Conservation (phyloP, 345 rosid species). For the Cardamine resedifolia region DNA sequence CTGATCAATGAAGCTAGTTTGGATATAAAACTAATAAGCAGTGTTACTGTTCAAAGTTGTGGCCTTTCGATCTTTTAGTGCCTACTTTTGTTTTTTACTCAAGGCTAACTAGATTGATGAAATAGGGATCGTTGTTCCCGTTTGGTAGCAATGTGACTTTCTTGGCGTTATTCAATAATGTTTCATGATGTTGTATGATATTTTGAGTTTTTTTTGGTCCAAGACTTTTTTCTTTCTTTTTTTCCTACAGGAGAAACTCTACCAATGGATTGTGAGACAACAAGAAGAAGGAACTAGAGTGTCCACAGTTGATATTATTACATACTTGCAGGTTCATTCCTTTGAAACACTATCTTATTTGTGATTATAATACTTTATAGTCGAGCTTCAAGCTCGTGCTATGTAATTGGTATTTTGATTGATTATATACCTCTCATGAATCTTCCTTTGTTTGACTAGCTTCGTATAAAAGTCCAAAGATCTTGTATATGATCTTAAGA, state of each 20-base stretch:
- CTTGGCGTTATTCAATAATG: background rate
- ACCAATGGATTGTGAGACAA: conserved; percentile 77
- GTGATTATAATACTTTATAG: background rate
- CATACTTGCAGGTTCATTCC: conserved; percentile 67
- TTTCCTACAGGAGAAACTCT: conserved; percentile 62
- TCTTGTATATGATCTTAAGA: conserved; percentile 3
- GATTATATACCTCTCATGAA: background rate
- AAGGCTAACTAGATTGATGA: conserved; percentile 7
- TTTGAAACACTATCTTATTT: background rate
- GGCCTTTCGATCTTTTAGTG: conserved; percentile 6
- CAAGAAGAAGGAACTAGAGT: conserved; percentile 70
- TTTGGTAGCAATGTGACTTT: background rate
- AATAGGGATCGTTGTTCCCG: background rate
- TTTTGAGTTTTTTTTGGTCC: background rate
- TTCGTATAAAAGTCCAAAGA: background rate
- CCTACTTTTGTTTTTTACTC: background rate
- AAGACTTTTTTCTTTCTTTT: background rate
- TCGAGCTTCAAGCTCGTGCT: background rate
- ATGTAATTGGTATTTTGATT: background rate
- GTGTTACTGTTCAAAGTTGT: conserved; percentile 7
- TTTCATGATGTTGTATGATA: background rate
- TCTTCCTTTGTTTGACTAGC: background rate
- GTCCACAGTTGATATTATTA: conserved; percentile 55
- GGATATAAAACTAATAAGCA: background rate
- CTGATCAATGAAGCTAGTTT: background rate